Evolutionary conservation across 139 green algal species (phyloP), one percentile per base, ranked within the genome.

Genomic region (Auxenochlorella pyrenoidosa): DNA sequence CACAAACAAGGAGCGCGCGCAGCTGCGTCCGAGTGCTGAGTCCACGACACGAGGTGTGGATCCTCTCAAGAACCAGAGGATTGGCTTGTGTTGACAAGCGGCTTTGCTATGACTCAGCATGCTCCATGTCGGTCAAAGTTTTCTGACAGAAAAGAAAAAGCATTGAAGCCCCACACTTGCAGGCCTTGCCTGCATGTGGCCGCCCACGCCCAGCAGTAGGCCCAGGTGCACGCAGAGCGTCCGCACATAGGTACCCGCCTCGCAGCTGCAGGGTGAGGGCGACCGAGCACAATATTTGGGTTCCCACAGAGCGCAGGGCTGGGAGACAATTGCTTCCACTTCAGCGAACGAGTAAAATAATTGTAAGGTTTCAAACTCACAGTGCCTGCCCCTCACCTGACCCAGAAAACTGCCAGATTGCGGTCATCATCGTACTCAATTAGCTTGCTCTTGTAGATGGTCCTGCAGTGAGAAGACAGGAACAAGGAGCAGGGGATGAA

Each of bases 191-290:
- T 96, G 94, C 97, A 99, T 99, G 92, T 99, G 97, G 28, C 95
- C 98, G 68, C 98, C 98, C 18, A 98, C 95, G 8, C 98, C 98
- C 36, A 99, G 94, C 84, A 99, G 88, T 73, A 99, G 93, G 10
- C 98, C 98, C 83, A 99, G 86, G 90, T 99, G 98, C 28, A 99
- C 98, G 89, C 98, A 99, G 70, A 99, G 88, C 32, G 98, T 99
- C 6, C 98, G 92, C 22, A 99, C 90, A 91, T 99, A 99, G 0
- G 97, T 99, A 38, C 98, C 98, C 0, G 97, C 98, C 93, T 99
- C 98, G 88, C 97, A 99, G 58, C 90, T 96, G 59, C 58, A 38
- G 8, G 16, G 41, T 5, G 58, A 19, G 72, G 5, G 54, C 16
- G 54, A 51, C 12, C 12, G 30, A n/a, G 15, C 18, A 30, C n/a